Evolutionary conservation across 164 flowering plant genomes (phyloP).

Genomic region (Echeveria elegans): DNA sequence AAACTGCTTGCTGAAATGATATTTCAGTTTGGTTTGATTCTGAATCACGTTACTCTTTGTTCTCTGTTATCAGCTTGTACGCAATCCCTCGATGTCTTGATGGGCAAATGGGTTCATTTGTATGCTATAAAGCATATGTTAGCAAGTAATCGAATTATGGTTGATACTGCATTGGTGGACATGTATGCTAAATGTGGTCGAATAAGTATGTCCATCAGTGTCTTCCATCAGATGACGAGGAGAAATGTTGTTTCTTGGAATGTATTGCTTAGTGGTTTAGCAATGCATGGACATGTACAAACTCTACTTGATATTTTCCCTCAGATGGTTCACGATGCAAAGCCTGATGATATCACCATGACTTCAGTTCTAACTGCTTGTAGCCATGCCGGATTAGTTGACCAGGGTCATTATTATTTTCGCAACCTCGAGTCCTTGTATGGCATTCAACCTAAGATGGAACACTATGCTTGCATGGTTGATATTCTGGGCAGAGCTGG

Average conservation of each 20-base stretch:
- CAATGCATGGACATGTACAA: constrained; percentile 53
- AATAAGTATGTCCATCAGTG: constrained; percentile 25
- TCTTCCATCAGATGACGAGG: constrained; percentile 26
- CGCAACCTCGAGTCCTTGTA: constrained; percentile 21
- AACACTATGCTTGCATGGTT: constrained; percentile 71
- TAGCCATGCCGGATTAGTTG: constrained; percentile 61
- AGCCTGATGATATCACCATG: constrained; percentile 53
- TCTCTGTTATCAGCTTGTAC: constrained; percentile 49
- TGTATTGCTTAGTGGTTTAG: constrained; percentile 56
- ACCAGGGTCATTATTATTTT: constrained; percentile 36
- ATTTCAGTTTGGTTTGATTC: constrained; percentile 12
- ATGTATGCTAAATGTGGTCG: constrained; percentile 74
- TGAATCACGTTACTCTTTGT: constrained; percentile 43
- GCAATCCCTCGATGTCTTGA: constrained; percentile 36
- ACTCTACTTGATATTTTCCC: constrained; percentile 28
- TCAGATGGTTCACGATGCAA: constrained; percentile 30
- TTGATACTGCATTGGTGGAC: constrained; percentile 53
- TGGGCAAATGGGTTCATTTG: constrained; percentile 63
- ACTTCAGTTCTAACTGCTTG: constrained; percentile 52
- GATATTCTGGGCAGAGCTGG: constrained; percentile 70
- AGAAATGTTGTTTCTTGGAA: constrained; percentile 67
- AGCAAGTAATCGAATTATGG: constrained; percentile 28
- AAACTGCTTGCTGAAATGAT: constrained; percentile 31
- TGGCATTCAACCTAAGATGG: constrained; percentile 39
- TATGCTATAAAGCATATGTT: constrained; percentile 34